These are phyloP conservation scores for Didymella pinodella DNA, from an alignment of 2,329 filamentous ascomycete species.

Conservation along the genomic window DNA sequence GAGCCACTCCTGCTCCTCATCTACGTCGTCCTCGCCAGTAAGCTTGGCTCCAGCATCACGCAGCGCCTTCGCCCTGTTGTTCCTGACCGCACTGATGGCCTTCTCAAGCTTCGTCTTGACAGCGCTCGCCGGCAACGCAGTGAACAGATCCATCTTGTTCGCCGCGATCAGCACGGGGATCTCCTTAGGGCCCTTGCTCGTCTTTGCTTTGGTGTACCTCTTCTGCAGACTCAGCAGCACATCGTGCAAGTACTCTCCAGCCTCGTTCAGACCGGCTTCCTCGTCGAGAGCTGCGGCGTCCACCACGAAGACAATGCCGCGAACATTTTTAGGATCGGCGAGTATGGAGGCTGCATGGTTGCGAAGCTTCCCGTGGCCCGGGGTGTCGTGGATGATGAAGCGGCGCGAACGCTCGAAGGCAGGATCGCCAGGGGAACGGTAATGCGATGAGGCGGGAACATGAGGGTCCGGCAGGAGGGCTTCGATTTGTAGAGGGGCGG, in stretches of 20 bases:
- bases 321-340: slow-evolving; percentile 59
- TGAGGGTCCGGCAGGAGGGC: slow-evolving; percentile 64
- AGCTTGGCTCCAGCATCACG: slow-evolving; percentile 80
- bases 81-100: slow-evolving; percentile 80
- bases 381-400: slow-evolving; percentile 85
- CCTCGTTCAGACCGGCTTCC: slow-evolving; percentile 67
- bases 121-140: slow-evolving; percentile 79
- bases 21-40: slow-evolving; percentile 58
- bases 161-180: slow-evolving; percentile 84
- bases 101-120: slow-evolving; percentile 78
- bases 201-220: slow-evolving; percentile 65
- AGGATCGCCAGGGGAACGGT: slow-evolving; percentile 71
- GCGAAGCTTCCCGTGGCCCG: slow-evolving; percentile 93
- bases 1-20: slow-evolving; percentile 79
- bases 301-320: slow-evolving; percentile 85
- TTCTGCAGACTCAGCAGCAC: slow-evolving; percentile 84
- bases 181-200: slow-evolving; percentile 64
- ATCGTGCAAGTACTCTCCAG: slow-evolving; percentile 88
- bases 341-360: slow-evolving; percentile 67
- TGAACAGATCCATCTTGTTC: slow-evolving; percentile 97
- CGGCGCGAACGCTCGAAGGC: slow-evolving; percentile 64
- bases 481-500: slow-evolving; percentile 62
- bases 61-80: slow-evolving; percentile 77
- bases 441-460: slow-evolving; percentile 66
- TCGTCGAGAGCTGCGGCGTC: slow-evolving; percentile 70